Conservation (phyloP, 2,329 filamentous ascomycete genomes). For the Paraphoma chrysanthemicola region DNA sequence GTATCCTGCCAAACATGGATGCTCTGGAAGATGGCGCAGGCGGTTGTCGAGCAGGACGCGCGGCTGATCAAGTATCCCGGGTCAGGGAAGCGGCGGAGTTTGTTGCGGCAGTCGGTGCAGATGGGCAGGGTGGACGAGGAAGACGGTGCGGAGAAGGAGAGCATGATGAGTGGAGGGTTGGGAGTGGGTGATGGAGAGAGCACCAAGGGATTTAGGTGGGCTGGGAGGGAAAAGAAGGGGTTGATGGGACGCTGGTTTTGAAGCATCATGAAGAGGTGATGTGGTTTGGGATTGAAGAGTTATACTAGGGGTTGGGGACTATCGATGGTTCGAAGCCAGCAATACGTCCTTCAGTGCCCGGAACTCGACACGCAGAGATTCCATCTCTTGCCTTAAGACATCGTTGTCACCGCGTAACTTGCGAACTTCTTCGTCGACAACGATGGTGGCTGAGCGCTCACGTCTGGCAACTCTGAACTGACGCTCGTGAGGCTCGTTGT, state of each 20-base stretch:
- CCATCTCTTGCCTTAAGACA: constrained; percentile 21
- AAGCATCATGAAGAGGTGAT: constrained; percentile 3
- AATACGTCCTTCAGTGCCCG: constrained; percentile 19
- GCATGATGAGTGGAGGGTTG: constrained; percentile 8
- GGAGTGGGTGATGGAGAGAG: neutral
- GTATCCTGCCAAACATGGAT: constrained; percentile 32
- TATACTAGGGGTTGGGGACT: neutral
- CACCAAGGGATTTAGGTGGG: neutral
- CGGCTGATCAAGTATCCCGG: constrained; percentile 1
- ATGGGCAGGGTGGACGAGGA: neutral
- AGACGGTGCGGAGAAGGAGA: constrained; percentile 1
- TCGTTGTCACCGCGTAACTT: constrained; percentile 15
- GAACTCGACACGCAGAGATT: constrained; percentile 24
- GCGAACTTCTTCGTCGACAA: neutral
- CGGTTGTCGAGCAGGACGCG: constrained; percentile 27
- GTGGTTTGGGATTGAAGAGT: neutral
- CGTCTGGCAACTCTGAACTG: neutral
- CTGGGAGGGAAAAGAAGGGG: constrained; percentile 8
- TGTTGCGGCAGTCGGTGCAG: neutral
- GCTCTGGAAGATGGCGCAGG: constrained; percentile 28
- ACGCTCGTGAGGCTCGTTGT: neutral
- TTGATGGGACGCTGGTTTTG: constrained; percentile 5
- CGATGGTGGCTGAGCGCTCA: neutral
- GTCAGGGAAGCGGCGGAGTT: constrained; percentile 7
- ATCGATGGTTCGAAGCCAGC: neutral